Percentiles rank a stretch among this genome's conserved stretches.
These are phyloP conservation scores for Penicillium sp. DNA, from an alignment of 2,329 filamentous ascomycete species.

Conservation along the genomic window DNA sequence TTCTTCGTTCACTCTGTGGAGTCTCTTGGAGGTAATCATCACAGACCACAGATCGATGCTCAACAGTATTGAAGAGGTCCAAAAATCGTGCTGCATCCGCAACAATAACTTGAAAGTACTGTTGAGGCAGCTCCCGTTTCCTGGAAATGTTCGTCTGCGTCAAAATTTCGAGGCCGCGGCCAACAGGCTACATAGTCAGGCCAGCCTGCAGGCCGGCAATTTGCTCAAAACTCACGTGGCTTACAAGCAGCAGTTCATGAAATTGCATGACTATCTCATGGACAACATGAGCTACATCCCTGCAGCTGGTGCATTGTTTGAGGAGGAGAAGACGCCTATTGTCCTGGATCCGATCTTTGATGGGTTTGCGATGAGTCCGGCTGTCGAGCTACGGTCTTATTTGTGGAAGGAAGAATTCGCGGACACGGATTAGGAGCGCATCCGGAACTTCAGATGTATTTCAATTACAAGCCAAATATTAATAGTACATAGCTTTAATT, in stretches of 20 bases:
- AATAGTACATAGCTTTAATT: no score
- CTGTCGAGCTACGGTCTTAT: background rate
- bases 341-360: background rate
- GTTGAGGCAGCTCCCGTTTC: background rate
- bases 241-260: background rate
- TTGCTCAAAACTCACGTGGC: background rate
- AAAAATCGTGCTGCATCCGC: background rate
- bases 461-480: no score
- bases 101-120: background rate
- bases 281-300: background rate
- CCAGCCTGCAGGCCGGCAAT: background rate
- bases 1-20: background rate
- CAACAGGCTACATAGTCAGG: background rate
- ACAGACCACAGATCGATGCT: background rate
- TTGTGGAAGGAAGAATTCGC: no score
- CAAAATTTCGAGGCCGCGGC: background rate
- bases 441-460: no score
- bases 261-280: background rate
- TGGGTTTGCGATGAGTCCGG: background rate
- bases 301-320: background rate
- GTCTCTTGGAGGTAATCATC: background rate
- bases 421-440: no score
- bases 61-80: background rate
- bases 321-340: background rate
- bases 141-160: background rate